These are phyloP conservation scores for Magnusiomyces tetraspermus DNA, from an alignment of 1,139 yeast genomes.

Conservation along the genomic window DNA sequence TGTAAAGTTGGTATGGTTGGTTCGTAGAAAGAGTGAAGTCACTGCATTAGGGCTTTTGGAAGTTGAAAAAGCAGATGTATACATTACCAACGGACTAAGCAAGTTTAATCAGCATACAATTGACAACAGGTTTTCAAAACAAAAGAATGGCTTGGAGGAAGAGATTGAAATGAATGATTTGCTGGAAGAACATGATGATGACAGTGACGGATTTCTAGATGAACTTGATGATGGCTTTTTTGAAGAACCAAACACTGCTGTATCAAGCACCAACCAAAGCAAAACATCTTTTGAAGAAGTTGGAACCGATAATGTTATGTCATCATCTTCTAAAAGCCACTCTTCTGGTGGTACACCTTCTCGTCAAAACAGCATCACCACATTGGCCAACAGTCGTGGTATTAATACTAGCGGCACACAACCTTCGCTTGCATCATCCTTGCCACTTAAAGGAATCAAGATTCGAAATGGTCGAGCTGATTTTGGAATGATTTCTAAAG, in stretches of 20 bases:
- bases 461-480: slow-evolving; percentile 27
- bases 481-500: slow-evolving; percentile 16
- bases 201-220: slow-evolving; percentile 17
- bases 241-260: neutral
- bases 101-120: neutral
- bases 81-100: slow-evolving; percentile 28
- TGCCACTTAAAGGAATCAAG: slow-evolving; percentile 17
- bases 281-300: neutral
- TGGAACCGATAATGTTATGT: neutral
- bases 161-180: slow-evolving; percentile 26
- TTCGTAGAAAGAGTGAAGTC: slow-evolving; percentile 38
- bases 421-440: too few species aligned
- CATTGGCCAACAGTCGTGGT: neutral
- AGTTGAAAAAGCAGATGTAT: slow-evolving; percentile 29
- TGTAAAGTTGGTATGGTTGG: slow-evolving; percentile 44
- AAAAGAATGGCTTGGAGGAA: slow-evolving; percentile 14
- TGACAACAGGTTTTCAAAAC: slow-evolving; percentile 10
- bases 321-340: neutral
- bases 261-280: neutral
- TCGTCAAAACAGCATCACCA: neutral
- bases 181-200: slow-evolving; percentile 10
- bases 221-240: slow-evolving; percentile 17
- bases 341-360: neutral
- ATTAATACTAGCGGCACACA: neutral
- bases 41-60: slow-evolving; percentile 34